Conservation (phyloP, 208 protist genomes). For the Wallacemonas collosoma region DNA sequence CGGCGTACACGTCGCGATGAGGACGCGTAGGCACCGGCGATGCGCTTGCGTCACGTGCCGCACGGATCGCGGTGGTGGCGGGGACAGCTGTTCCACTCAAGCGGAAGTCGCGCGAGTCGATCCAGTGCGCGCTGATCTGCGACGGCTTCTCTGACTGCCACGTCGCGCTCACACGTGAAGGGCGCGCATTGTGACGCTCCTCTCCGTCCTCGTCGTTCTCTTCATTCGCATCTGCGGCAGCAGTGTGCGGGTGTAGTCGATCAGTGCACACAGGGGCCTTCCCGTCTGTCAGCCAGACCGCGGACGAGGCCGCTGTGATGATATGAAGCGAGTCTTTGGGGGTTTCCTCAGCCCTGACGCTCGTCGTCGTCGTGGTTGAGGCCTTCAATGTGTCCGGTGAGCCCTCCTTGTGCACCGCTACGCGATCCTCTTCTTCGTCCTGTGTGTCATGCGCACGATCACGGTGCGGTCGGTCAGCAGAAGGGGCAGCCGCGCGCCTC, state of each 20-base stretch:
- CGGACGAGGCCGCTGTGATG: constrained; percentile 17
- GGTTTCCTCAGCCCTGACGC: not conserved
- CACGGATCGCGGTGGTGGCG: not conserved
- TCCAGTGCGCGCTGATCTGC: constrained; percentile 1
- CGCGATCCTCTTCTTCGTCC: constrained; percentile 11
- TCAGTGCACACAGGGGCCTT: not conserved
- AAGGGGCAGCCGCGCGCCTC: not conserved
- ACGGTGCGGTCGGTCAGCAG: not conserved
- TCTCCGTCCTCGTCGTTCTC: not conserved
- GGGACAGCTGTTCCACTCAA: not conserved
- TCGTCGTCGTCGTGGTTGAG: constrained; percentile 6
- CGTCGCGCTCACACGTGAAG: constrained; percentile 10
- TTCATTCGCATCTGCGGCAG: too few species aligned
- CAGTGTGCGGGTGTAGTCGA: not conserved
- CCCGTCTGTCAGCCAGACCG: not conserved
- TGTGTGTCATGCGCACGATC: constrained; percentile 1
- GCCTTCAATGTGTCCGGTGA: constrained; percentile 12
- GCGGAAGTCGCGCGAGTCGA: constrained; percentile 14
- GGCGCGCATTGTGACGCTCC: not conserved
- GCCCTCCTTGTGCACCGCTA: not conserved
- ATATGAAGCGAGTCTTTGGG: not conserved
- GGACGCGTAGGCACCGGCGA: not conserved
- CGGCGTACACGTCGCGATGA: not conserved
- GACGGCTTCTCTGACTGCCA: not conserved
- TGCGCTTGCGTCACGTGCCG: not conserved